Percentiles rank a stretch among this genome's conserved stretches.
These are phyloP conservation scores for Ogataea zsoltii DNA, from an alignment of 805 yeast species.

Conservation along the genomic window DNA sequence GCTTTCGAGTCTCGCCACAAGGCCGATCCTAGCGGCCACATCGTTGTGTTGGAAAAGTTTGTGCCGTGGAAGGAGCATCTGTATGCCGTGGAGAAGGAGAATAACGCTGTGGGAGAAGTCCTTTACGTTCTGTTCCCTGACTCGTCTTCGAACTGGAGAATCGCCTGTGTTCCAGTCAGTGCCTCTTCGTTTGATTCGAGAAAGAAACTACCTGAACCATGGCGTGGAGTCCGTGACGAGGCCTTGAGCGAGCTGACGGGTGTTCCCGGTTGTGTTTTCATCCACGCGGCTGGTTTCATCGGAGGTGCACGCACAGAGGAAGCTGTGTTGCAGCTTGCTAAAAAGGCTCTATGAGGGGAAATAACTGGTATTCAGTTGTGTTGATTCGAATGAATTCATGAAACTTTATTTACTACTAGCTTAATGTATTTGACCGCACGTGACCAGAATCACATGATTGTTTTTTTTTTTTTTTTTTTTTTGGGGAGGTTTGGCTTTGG, in stretches of 20 bases:
- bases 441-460: not conserved
- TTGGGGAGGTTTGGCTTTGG: too few relatives aligned
- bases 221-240: slow-evolving; percentile 96
- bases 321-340: slow-evolving; percentile 75
- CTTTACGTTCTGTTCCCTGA: slow-evolving; percentile 82
- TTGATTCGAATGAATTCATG: not conserved
- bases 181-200: slow-evolving; percentile 81
- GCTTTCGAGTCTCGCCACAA: slow-evolving; percentile 65
- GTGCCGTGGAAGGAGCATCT: slow-evolving; percentile 97
- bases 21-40: slow-evolving; percentile 69
- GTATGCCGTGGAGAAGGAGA: slow-evolving; percentile 65
- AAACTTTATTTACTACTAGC: too few relatives aligned
- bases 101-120: slow-evolving; percentile 53
- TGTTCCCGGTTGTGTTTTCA: slow-evolving; percentile 83
- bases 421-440: too few relatives aligned
- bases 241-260: slow-evolving; percentile 72
- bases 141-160: slow-evolving; percentile 72
- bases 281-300: slow-evolving; percentile 96
- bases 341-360: slow-evolving; percentile 25
- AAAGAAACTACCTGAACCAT: slow-evolving; percentile 81
- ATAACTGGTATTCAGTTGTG: not conserved
- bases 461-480: not conserved
- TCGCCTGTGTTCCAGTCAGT: slow-evolving; percentile 87
- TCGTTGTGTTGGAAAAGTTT: slow-evolving; percentile 70
- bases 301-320: slow-evolving; percentile 89